These are phyloP conservation scores for Colletotrichum sp. DNA, from an alignment of 2,329 filamentous ascomycete genomes.

Conservation along the genomic window DNA sequence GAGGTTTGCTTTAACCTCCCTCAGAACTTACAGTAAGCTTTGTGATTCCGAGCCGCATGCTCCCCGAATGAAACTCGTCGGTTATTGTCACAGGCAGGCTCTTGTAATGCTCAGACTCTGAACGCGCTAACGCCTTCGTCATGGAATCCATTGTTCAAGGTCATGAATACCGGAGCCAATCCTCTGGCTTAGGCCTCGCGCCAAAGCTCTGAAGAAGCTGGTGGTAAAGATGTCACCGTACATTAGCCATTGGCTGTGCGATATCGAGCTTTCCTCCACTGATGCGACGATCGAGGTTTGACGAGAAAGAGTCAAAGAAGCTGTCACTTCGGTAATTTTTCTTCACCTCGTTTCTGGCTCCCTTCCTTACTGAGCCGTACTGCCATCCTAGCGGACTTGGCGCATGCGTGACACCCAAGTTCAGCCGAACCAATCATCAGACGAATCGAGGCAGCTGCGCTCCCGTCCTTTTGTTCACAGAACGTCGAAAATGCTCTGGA, in stretches of 20 bases:
- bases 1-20: background rate
- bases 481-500: conserved; percentile 3
- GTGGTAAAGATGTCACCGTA: conserved; percentile 10
- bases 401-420: conserved; percentile 9
- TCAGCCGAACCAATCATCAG: conserved; percentile 9
- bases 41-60: background rate
- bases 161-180: background rate
- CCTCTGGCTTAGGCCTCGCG: background rate
- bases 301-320: background rate
- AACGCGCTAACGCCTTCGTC: background rate
- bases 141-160: background rate
- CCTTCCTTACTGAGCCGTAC: background rate
- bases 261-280: conserved; percentile 10
- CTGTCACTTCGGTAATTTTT: background rate
- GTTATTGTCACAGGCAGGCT: background rate
- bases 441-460: background rate
- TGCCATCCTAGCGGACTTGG: background rate
- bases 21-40: background rate
- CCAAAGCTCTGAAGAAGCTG: background rate
- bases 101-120: background rate
- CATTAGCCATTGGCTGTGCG: conserved; percentile 11
- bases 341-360: background rate
- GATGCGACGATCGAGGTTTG: conserved; percentile 17
- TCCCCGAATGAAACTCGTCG: background rate
- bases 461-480: background rate